Conservation (phyloP, 2,329 filamentous ascomycete species). For the Penicillium sp. region DNA sequence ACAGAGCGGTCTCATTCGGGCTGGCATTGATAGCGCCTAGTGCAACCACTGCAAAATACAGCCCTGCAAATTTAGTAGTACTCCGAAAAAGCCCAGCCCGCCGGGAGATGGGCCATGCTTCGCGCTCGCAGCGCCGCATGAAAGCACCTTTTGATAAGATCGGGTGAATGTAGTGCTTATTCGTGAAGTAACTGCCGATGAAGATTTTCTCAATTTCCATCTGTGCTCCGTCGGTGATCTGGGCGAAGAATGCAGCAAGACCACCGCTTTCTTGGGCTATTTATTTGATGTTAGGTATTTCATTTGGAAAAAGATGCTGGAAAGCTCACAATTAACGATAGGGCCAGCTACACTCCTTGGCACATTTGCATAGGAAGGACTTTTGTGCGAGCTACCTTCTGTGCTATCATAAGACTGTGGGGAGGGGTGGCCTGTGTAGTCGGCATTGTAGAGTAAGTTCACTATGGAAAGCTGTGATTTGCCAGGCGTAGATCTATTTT, state of each 20-base stretch:
- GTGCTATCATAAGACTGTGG: not conserved
- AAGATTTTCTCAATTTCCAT: constrained; percentile 30
- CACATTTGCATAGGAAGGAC: not conserved
- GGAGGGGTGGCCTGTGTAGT: not conserved
- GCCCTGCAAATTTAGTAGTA: not conserved
- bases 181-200: constrained; percentile 26
- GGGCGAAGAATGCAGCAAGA: not conserved
- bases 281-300: not conserved
- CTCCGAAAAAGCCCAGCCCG: not conserved
- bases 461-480: not conserved
- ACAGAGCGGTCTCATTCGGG: not conserved
- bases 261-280: not conserved
- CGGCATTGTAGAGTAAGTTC: not conserved
- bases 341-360: not conserved
- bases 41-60: not conserved
- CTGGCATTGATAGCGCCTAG: not conserved
- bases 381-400: not conserved
- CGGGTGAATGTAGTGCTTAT: constrained; percentile 29
- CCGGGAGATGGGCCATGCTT: constrained; percentile 3
- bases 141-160: constrained; percentile 22
- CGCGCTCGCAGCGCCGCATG: constrained; percentile 21
- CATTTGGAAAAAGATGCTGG: not conserved
- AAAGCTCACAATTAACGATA: not conserved
- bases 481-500: not conserved
- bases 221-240: constrained; percentile 1